These are phyloP conservation scores for Tricholoma matsutake DNA, from an alignment of 768 basidiomycete genomes.

Conservation along the genomic window DNA sequence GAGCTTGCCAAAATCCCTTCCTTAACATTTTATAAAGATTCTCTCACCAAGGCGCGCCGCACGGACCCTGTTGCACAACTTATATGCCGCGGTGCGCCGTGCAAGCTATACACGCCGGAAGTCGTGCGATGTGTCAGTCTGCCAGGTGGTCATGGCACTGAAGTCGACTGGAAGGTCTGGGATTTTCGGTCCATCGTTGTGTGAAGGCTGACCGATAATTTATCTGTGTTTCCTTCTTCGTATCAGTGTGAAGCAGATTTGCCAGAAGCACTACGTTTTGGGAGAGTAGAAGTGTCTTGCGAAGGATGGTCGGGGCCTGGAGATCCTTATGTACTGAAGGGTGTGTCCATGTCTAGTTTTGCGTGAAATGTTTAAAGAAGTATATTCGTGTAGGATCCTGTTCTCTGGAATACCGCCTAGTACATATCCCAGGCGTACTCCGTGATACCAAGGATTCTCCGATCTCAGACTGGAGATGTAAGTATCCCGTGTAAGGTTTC, in stretches of 20 bases:
- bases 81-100: conserved; percentile 75
- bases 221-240: not conserved
- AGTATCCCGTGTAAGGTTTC: conserved; percentile 7
- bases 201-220: conserved; percentile 19
- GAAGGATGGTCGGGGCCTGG: conserved; percentile 88
- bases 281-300: conserved; percentile 81
- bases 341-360: conserved; percentile 32
- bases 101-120: conserved; percentile 74
- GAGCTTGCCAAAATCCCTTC: conserved; percentile 70
- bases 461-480: conserved; percentile 26
- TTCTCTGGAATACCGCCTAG: conserved; percentile 78
- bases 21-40: conserved; percentile 74
- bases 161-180: conserved; percentile 83
- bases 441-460: conserved; percentile 30
- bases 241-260: conserved; percentile 85
- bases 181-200: conserved; percentile 16
- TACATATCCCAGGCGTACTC: conserved; percentile 57
- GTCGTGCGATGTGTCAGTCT: conserved; percentile 82
- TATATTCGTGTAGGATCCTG: conserved; percentile 62
- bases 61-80: conserved; percentile 74
- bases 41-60: conserved; percentile 62
- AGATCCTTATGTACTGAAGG: conserved; percentile 83
- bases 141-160: conserved; percentile 66
- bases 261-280: conserved; percentile 78
- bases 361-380: not conserved